Evolutionary conservation across 495 filamentous ascomycete genomes (phyloP).

Genomic region (Penicillium desertorum): DNA sequence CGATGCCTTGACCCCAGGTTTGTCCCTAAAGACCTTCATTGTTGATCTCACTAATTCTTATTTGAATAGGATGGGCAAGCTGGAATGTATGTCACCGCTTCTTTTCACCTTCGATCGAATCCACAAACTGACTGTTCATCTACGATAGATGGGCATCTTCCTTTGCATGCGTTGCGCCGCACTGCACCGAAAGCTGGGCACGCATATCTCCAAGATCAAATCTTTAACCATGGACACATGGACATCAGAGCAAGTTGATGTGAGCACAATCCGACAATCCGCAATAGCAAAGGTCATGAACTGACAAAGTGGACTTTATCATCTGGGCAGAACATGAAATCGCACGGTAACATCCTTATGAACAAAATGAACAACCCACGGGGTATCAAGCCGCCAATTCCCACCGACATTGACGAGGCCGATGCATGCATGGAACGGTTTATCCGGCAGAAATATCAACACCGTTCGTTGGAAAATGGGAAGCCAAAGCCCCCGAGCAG

Average conservation of each 20-base stretch:
- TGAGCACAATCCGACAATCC: conserved; percentile 41
- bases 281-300: background rate
- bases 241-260: conserved; percentile 93
- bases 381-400: conserved; percentile 74
- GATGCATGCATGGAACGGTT: conserved; percentile 92
- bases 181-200: conserved; percentile 94
- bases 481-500: conserved; percentile 49
- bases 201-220: conserved; percentile 97
- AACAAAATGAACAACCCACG: conserved; percentile 88
- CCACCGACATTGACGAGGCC: conserved; percentile 85
- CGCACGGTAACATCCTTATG: conserved; percentile 78
- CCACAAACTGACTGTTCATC: conserved; percentile 25
- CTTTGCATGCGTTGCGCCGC: conserved; percentile 97
- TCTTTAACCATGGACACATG: conserved; percentile 97
- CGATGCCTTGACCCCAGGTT: conserved; percentile 87
- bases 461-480: conserved; percentile 56
- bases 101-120: conserved; percentile 4
- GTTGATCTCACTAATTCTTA: conserved; percentile 6
- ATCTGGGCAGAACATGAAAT: conserved; percentile 75
- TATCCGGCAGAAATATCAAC: conserved; percentile 90
- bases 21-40: conserved; percentile 24
- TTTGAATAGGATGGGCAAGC: conserved; percentile 83
- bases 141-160: conserved; percentile 81
- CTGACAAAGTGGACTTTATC: conserved; percentile 20
- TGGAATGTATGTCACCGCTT: conserved; percentile 76